Percentiles rank a stretch among this genome's conserved stretches.
phyloP scores from a whole-genome alignment of 2,329 filamentous ascomycete genomes.

The Aspergillus candidus region DNA sequence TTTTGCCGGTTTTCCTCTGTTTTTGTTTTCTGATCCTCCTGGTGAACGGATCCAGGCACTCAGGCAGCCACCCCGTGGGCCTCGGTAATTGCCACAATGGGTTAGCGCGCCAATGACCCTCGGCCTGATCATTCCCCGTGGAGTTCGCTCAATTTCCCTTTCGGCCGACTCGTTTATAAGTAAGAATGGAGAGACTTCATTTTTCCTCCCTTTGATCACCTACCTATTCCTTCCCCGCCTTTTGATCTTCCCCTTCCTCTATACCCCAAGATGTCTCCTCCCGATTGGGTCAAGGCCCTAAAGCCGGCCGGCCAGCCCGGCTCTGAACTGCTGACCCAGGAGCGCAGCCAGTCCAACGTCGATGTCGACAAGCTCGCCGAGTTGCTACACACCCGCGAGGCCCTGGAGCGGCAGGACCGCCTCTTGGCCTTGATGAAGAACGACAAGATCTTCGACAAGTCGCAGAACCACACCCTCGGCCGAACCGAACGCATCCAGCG shows the following conservation, averaged over 20 bases:
- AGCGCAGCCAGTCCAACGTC: conserved; percentile 62
- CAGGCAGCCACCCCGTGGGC: conserved; percentile 4
- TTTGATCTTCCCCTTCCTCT: neutral
- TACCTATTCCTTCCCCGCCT: conserved; percentile 2
- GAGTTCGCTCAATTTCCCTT: neutral
- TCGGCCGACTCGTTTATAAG: neutral
- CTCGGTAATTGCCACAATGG: conserved; percentile 21
- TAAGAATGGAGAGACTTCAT: too few species aligned
- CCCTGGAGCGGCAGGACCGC: conserved; percentile 53
- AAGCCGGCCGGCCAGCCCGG: conserved; percentile 63
- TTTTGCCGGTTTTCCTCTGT: neutral
- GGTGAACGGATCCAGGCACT: conserved; percentile 2
- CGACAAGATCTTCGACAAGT: conserved; percentile 71
- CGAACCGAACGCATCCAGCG: conserved; percentile 63
- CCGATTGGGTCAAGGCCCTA: conserved; percentile 62
- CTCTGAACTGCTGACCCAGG: conserved; percentile 60
- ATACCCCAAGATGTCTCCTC: conserved; percentile 31
- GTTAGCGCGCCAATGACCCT: conserved; percentile 14
- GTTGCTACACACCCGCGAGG: conserved; percentile 63
- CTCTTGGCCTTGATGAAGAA: conserved; percentile 60
- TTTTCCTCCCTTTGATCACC: too few species aligned
- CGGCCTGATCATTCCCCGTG: conserved; percentile 10
- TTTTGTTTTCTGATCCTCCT: neutral
- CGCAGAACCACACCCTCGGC: conserved; percentile 68
- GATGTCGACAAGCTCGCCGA: conserved; percentile 61